Evolutionary conservation across 306 rosid genomes (phyloP).

Genomic region (Cajanus cajan): DNA sequence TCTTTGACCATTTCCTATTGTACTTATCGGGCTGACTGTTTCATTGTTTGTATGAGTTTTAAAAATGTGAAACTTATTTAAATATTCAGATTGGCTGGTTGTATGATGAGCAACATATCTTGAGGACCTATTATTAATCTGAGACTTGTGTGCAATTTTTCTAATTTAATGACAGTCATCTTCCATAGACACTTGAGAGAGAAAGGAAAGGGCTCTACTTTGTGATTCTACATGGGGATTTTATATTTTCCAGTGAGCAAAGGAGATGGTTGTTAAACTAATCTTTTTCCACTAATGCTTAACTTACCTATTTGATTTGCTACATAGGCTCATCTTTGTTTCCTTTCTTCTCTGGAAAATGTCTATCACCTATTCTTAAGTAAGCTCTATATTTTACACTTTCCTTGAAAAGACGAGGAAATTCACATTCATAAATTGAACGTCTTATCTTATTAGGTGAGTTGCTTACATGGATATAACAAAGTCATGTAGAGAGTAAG

Average conservation of each 20-base stretch:
- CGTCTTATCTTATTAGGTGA: neutral
- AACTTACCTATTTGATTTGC: neutral
- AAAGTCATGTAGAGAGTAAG: neutral
- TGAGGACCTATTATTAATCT: neutral
- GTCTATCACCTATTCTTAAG: neutral
- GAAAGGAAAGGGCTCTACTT: neutral
- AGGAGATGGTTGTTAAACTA: neutral
- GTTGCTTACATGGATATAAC: neutral
- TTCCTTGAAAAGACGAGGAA: neutral
- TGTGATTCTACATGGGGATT: neutral
- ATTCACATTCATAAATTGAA: neutral
- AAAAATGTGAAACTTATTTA: neutral
- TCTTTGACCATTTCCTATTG: too few species aligned
- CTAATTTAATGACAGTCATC: neutral
- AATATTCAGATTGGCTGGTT: neutral
- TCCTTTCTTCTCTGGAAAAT: neutral
- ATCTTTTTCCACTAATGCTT: neutral
- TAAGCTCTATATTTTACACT: neutral
- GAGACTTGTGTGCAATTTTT: neutral
- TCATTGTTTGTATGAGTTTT: neutral
- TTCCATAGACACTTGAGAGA: neutral
- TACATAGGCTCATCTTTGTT: neutral
- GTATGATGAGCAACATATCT: neutral
- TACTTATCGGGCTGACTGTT: neutral
- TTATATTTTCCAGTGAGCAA: neutral